Evolutionary conservation across 495 filamentous ascomycete genomes (phyloP), one percentile per base, ranked within the genome.

Genomic region (Tuber indicum): DNA sequence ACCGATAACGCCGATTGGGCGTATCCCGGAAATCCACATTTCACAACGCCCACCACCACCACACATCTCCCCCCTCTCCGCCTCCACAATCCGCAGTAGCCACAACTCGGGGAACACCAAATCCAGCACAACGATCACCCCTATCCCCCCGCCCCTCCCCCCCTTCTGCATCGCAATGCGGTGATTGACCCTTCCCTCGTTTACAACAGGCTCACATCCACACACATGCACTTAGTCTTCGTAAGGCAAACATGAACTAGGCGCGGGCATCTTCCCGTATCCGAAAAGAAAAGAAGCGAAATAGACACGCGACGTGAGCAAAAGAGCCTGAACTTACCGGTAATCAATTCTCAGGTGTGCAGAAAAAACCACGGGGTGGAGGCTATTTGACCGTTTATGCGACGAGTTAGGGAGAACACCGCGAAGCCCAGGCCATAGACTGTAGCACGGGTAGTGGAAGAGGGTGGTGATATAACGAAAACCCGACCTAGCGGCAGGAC

Each of bases 11-110:
- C 58, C 26, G 58, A 62, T 66, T 14, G 26, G 58, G 52, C 52
- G 26, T 62, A 62, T 62, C 52, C 52, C n/a, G 58, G 58, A 66
- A 66, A 66, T 32, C 58, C 58, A 66, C 58, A 36, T 17, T 66
- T 66, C 58, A 66, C 9, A 66, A 66, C 4, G 58, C 52, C 8
- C 8, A 26, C 52, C 52, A 32, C 32, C 58, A 36, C 58, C 26
- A 32, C 58, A 23, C 52, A 26, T 26, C 52, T 8, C 16, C 26
- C 58, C 52, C 14, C 58, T 2, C 26, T 32, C 58, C 26, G 12
- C 58, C 26, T 58, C 52, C 52, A 58, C n/a, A 58, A 58, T 58
- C 52, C 9, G 52, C 26, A 36, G 32, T 36, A 26, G 4, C 58
- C 58, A 26, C n/a, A 26, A n/a, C n/a, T 9, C n/a, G 6, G 26